Evolutionary conservation across 2,329 filamentous ascomycete genomes (phyloP), one percentile per base, ranked within the genome.

Genomic region (Alternaria hordeiaustralica): DNA sequence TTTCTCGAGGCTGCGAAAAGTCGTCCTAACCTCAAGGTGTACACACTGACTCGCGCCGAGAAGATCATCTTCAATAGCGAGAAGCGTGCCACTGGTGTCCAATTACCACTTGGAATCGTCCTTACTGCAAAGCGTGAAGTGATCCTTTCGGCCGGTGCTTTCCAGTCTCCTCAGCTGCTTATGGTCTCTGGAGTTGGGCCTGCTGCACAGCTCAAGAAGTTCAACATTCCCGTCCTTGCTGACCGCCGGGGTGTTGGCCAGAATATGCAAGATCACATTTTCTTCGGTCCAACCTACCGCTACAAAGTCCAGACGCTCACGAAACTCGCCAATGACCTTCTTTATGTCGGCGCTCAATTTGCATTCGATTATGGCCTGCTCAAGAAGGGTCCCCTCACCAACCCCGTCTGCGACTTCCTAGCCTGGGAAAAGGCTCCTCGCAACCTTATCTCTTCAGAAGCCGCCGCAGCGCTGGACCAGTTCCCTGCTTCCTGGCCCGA

Each of bases 91-190:
- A 75, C 61, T 5, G 74, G 74, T 20, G 73, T 75, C 5, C 26
- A 33, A 3, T 60, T 75, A 10, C 21, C 58, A 2, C 47, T 64
- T 4, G 65, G 26, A 25, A 70, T 59, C 18, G 66, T 45, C n/a
- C 61, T 76, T 9, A 63, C 50, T 0, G 80, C 80, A 1, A 75
- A 70, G 12, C 79, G 81, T 44, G 82, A 84, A 65, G 79, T 84
- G 23, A 82, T 85, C 25, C 59, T 84, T 1, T 82, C 82, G 0
- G 82, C 81, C 1, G 82, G 82, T 20, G 74, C 76, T 75, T 82
- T 83, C 61, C 79, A 81, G 41, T 82, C 79, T 1, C 82, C 82
- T 0, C 81, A 83, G 56, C 69, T 78, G 1, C 72, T 74, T 68
- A 78, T 80, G 72, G 62, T 81, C 1, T 80, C 77, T 12, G 80